A percentile compares a stretch with the other conserved stretches of the same genome.
These are phyloP conservation scores for Haplosporangium sp. DNA, from an alignment of 371 early-diverging fungal genomes.

Conservation along the genomic window DNA sequence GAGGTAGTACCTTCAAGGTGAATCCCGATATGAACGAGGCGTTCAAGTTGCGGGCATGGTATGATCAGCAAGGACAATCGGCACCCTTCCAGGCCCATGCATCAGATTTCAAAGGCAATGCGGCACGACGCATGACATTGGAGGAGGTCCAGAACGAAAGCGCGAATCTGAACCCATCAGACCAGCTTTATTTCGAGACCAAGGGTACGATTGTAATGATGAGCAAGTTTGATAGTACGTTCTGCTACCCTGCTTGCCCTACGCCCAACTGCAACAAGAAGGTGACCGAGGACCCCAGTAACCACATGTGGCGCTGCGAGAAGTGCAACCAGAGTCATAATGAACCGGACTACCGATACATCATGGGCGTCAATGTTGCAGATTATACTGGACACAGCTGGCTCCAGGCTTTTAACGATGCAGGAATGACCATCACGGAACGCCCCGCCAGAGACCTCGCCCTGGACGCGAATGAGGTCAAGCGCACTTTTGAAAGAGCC, in stretches of 20 bases:
- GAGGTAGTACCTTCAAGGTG: conserved; percentile 62
- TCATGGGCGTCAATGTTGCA: conserved; percentile 74
- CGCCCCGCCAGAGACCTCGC: conserved; percentile 76
- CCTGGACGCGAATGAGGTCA: conserved; percentile 24
- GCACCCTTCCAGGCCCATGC: conserved; percentile 57
- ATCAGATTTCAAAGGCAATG: conserved; percentile 50
- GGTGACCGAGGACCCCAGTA: conserved; percentile 66
- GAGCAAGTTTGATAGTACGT: conserved; percentile 42
- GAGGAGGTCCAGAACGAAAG: conserved; percentile 73
- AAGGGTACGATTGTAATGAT: conserved; percentile 52
- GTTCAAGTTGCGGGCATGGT: conserved; percentile 91
- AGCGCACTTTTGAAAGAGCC: conserved; percentile 56
- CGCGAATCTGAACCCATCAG: conserved; percentile 62
- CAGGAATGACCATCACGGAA: conserved; percentile 76
- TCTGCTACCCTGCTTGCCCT: conserved; percentile 90
- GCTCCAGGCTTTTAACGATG: conserved; percentile 90
- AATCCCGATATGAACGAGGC: conserved; percentile 92
- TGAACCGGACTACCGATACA: conserved; percentile 83
- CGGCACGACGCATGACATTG: conserved; percentile 66
- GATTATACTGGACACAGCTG: conserved; percentile 89
- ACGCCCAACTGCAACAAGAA: conserved; percentile 89
- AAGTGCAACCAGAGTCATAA: conserved; percentile 81
- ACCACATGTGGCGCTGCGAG: conserved; percentile 90
- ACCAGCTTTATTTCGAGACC: conserved; percentile 31
- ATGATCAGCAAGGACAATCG: conserved; percentile 56